Conservation (phyloP, 2,329 filamentous ascomycete species). For the Cadophora sp. region DNA sequence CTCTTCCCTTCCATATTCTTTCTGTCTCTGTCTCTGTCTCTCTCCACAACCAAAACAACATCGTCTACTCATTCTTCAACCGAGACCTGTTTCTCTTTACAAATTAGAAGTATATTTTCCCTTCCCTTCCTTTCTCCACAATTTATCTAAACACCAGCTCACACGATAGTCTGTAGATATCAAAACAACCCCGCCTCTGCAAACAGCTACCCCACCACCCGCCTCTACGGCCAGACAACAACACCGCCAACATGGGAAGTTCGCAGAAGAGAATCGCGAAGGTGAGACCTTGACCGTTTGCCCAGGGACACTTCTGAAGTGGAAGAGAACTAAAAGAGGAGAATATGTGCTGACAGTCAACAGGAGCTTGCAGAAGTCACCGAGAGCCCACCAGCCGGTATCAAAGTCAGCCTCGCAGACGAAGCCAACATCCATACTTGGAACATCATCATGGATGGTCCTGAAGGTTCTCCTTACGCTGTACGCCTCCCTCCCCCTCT, state of each 20-base stretch:
- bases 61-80: neutral
- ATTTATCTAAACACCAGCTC: neutral
- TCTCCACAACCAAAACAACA: conserved; percentile 10
- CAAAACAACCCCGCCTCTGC: conserved; percentile 6
- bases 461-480: conserved; percentile 67
- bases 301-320: neutral
- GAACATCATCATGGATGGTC: conserved; percentile 71
- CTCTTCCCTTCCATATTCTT: neutral
- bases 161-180: neutral
- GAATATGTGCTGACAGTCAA: conserved; percentile 14
- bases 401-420: conserved; percentile 61
- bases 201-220: conserved; percentile 8
- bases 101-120: neutral
- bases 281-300: conserved; percentile 16
- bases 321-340: neutral
- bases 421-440: conserved; percentile 72
- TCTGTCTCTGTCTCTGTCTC: neutral
- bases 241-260: conserved; percentile 33
- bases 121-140: neutral
- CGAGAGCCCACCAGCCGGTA: conserved; percentile 60
- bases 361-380: conserved; percentile 68
- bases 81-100: conserved; percentile 1
- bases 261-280: conserved; percentile 42
- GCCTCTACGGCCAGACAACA: conserved; percentile 8
- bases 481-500: conserved; percentile 50